These are phyloP conservation scores for Microbotryomycetes sp. DNA, from an alignment of 1,284 basidiomycete genomes.

Conservation along the genomic window DNA sequence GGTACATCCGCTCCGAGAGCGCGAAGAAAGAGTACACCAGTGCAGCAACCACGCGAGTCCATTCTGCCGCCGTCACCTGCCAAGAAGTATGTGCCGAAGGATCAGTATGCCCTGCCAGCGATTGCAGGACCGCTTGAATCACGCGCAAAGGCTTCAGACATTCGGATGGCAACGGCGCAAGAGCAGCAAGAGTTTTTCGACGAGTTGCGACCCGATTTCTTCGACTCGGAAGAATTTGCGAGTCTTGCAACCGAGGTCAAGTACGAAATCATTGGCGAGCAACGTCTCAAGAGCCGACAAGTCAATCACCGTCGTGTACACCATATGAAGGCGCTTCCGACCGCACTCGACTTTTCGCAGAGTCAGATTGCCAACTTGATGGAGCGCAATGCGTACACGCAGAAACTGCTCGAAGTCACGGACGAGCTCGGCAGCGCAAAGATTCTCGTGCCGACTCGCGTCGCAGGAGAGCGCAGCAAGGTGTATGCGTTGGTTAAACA, in stretches of 20 bases:
- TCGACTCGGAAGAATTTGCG: constrained; percentile 78
- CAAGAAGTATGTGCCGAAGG: constrained; percentile 40
- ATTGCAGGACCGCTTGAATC: constrained; percentile 33
- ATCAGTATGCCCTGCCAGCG: constrained; percentile 38
- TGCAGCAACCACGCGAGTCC: not conserved
- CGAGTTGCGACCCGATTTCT: constrained; percentile 83
- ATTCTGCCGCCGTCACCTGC: constrained; percentile 36
- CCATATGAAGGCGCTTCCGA: constrained; percentile 74
- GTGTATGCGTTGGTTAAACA: constrained; percentile 93
- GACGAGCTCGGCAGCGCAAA: constrained; percentile 83
- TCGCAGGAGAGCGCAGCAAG: constrained; percentile 87
- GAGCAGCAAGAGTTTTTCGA: constrained; percentile 85
- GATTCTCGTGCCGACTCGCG: constrained; percentile 80
- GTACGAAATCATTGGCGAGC: constrained; percentile 96
- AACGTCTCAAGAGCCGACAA: constrained; percentile 81
- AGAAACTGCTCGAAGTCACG: constrained; percentile 88
- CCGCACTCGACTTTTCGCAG: constrained; percentile 88
- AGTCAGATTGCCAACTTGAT: constrained; percentile 87
- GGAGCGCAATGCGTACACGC: constrained; percentile 84
- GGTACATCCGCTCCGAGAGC: constrained; percentile 48
- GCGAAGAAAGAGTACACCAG: constrained; percentile 32
- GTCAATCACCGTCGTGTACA: constrained; percentile 86
- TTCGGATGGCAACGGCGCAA: constrained; percentile 85
- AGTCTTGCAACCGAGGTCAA: constrained; percentile 92
- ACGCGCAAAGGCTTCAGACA: constrained; percentile 56